Evolutionary conservation across 139 green algal species (phyloP).

Genomic region (Chlamydomonas incerta): DNA sequence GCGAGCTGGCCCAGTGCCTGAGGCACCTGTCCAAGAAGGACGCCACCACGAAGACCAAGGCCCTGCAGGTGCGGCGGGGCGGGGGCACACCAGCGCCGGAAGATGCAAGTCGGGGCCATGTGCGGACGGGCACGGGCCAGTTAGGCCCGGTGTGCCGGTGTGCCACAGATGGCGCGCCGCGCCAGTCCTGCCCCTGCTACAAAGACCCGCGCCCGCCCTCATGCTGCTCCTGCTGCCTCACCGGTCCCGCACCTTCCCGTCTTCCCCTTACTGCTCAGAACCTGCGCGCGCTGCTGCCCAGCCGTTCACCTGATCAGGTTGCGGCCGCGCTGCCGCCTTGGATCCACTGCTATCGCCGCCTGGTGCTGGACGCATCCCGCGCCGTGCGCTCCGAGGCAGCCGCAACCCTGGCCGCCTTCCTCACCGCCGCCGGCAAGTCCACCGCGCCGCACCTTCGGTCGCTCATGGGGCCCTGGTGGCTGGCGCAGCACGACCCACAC

Average conservation of each 20-base stretch:
- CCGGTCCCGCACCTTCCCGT: neutral
- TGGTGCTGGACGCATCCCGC: constrained; percentile 78
- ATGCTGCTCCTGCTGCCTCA: neutral
- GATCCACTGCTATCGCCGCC: constrained; percentile 73
- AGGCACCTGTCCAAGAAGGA: constrained; percentile 84
- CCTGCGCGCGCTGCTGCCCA: constrained; percentile 56
- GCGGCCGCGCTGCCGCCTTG: constrained; percentile 70
- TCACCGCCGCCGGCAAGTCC: constrained; percentile 48
- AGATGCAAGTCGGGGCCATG: no score
- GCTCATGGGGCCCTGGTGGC: constrained; percentile 77
- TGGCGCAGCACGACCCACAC: constrained; percentile 76
- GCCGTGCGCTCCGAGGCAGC: constrained; percentile 72
- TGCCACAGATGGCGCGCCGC: no score
- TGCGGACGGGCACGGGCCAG: no score
- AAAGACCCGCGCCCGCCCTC: neutral
- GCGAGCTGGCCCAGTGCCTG: constrained; percentile 79
- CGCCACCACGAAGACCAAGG: constrained; percentile 86
- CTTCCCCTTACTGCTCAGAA: neutral
- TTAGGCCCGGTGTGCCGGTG: no score
- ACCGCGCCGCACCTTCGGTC: constrained; percentile 63
- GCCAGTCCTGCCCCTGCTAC: neutral
- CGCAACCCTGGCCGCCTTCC: constrained; percentile 59
- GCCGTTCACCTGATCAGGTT: constrained; percentile 47
- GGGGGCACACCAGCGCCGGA: no score
- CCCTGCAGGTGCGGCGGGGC: constrained; percentile 75